Conservation (phyloP, 1,284 basidiomycete genomes). For the Ustilago tritici region DNA sequence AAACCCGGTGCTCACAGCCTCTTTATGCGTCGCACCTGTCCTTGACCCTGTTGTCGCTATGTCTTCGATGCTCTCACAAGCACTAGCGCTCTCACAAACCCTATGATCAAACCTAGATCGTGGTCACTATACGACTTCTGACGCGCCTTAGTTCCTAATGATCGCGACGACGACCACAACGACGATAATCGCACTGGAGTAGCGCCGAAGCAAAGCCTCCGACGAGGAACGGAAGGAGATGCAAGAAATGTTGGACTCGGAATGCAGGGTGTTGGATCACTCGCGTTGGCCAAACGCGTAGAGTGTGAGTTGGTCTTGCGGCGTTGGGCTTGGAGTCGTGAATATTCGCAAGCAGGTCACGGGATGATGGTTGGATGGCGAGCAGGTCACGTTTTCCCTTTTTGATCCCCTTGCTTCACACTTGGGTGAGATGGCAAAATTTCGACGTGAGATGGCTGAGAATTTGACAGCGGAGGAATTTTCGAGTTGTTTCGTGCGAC, state of each 20-base stretch:
- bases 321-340: neutral
- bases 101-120: neutral
- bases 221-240: neutral
- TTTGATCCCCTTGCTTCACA: neutral
- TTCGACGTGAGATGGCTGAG: constrained; percentile 9
- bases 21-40: neutral
- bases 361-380: constrained; percentile 52
- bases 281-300: constrained; percentile 26
- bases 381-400: constrained; percentile 46
- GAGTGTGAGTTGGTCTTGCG: constrained; percentile 14
- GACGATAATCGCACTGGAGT: neutral
- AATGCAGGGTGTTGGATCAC: constrained; percentile 24
- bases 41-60: neutral
- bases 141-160: neutral
- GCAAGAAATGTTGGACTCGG: constrained; percentile 32
- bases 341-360: constrained; percentile 42
- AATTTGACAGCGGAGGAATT: constrained; percentile 9
- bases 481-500: neutral
- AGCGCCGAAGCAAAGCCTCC: neutral
- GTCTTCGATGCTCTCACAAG: neutral
- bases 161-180: neutral
- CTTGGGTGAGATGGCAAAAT: neutral
- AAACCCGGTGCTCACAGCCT: neutral
- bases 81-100: neutral
- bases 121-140: neutral